Conservation (phyloP, 441 rosid genomes). For the Arabidopsis hybrid region DNA sequence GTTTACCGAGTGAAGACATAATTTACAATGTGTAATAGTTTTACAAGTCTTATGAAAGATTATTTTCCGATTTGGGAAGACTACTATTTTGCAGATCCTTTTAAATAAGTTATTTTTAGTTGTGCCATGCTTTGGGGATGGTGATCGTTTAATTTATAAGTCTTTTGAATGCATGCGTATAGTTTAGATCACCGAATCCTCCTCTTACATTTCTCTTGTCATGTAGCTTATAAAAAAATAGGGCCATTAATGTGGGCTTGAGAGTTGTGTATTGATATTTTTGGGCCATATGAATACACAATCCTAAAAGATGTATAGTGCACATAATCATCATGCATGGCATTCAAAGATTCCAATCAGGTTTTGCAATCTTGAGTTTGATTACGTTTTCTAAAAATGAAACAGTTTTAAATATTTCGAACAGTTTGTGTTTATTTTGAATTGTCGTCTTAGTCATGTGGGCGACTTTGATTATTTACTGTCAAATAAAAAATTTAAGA, state of each 20-base stretch:
- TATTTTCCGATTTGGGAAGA: not conserved
- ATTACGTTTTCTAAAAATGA: not conserved
- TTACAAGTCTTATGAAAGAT: not conserved
- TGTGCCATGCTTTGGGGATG: no score
- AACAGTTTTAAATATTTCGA: not conserved
- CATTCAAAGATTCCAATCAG: not conserved
- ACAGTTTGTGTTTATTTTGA: not conserved
- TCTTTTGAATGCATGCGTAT: conserved; percentile 25
- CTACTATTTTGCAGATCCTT: no score
- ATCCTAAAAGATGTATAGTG: not conserved
- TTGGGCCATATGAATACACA: no score
- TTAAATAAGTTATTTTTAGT: no score
- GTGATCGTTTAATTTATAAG: no score
- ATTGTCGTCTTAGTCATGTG: not conserved
- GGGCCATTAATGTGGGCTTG: conserved; percentile 19
- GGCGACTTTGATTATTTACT: not conserved
- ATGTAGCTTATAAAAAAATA: conserved; percentile 29
- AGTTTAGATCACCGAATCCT: conserved; percentile 48
- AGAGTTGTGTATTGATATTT: not conserved
- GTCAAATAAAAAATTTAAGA: not conserved
- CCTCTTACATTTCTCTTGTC: conserved; percentile 29
- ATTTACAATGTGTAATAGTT: not conserved
- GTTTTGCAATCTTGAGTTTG: not conserved
- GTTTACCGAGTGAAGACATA: not conserved
- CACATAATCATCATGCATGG: conserved; percentile 1